These are phyloP conservation scores for Protea cynaroides DNA, from an alignment of 164 flowering plant genomes.

Conservation along the genomic window DNA sequence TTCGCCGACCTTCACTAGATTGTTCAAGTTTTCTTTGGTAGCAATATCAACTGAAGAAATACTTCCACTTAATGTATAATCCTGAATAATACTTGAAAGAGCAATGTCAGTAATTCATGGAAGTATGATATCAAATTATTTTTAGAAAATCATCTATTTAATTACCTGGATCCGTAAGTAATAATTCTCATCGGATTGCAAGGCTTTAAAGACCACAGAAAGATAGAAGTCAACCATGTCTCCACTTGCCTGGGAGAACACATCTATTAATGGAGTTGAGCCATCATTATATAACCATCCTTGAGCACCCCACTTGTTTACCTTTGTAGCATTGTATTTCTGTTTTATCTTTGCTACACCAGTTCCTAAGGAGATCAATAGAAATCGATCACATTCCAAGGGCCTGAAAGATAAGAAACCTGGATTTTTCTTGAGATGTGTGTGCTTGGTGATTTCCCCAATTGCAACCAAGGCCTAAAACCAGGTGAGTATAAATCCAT, in stretches of 20 bases:
- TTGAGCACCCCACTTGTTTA: no score
- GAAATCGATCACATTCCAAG: conserved; percentile 31
- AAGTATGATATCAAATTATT: no score
- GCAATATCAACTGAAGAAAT: conserved; percentile 22
- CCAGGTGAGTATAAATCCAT: not conserved
- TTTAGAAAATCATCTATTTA: not conserved
- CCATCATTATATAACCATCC: no score
- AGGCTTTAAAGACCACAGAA: conserved; percentile 27
- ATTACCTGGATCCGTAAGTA: conserved; percentile 43
- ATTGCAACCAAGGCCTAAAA: conserved; percentile 49
- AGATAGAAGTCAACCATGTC: conserved; percentile 32
- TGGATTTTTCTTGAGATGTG: conserved; percentile 21
- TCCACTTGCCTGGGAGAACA: no score
- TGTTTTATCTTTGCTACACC: conserved; percentile 32
- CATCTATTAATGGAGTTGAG: no score
- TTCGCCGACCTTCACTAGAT: no score
- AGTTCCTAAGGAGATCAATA: conserved; percentile 57
- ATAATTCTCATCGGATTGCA: conserved; percentile 17
- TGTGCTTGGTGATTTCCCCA: conserved; percentile 39
- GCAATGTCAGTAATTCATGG: no score
- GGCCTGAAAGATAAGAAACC: conserved; percentile 34
- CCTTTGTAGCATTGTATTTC: conserved; percentile 34
- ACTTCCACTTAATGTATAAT: conserved; percentile 19
- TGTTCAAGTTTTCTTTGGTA: no score
- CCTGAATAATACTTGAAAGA: conserved; percentile 9